A percentile compares a stretch with the other conserved stretches of the same genome.
phyloP scores from a whole-genome alignment of 2,329 filamentous ascomycete species.

The Verticillium alfalfae region DNA sequence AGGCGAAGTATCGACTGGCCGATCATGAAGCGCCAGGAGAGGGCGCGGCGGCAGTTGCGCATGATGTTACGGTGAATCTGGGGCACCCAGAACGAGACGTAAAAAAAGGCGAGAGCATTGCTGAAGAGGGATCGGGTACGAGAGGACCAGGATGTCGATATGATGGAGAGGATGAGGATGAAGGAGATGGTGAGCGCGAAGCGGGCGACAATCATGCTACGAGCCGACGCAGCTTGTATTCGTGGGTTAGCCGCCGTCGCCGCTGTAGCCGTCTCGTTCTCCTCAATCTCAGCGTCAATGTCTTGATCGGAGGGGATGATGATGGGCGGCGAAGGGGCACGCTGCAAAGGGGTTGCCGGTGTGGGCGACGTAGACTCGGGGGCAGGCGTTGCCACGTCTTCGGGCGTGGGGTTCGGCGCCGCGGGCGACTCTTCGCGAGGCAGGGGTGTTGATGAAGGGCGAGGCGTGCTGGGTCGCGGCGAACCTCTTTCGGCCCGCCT shows the following conservation, averaged over 20 bases:
- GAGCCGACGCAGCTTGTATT: background rate
- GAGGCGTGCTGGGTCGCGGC: slow-evolving; percentile 15
- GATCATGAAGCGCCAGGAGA: slow-evolving; percentile 86
- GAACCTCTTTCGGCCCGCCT: slow-evolving; percentile 29
- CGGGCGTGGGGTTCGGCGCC: slow-evolving; percentile 16
- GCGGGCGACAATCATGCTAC: slow-evolving; percentile 38
- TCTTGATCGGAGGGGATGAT: slow-evolving; percentile 62
- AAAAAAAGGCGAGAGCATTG: slow-evolving; percentile 63
- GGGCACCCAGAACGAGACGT: slow-evolving; percentile 87
- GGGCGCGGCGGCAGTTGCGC: slow-evolving; percentile 84
- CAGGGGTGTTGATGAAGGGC: slow-evolving; percentile 16
- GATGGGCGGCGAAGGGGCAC: slow-evolving; percentile 35
- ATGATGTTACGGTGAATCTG: slow-evolving; percentile 88
- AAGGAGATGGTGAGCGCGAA: slow-evolving; percentile 51
- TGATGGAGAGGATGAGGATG: slow-evolving; percentile 53
- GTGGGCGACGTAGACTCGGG: slow-evolving; percentile 1
- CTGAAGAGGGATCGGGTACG: slow-evolving; percentile 49
- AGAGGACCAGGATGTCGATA: slow-evolving; percentile 56
- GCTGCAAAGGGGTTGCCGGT: slow-evolving; percentile 10
- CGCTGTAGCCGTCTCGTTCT: slow-evolving; percentile 24
- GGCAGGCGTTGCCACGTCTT: slow-evolving; percentile 6
- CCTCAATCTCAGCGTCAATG: slow-evolving; percentile 50
- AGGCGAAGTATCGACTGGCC: slow-evolving; percentile 77
- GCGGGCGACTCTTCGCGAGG: slow-evolving; percentile 14
- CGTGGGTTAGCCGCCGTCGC: slow-evolving; percentile 27